Base-by-base conservation (phyloP, 2,329 filamentous ascomycete genomes). In the Ceratocystis cubensis region DNA sequence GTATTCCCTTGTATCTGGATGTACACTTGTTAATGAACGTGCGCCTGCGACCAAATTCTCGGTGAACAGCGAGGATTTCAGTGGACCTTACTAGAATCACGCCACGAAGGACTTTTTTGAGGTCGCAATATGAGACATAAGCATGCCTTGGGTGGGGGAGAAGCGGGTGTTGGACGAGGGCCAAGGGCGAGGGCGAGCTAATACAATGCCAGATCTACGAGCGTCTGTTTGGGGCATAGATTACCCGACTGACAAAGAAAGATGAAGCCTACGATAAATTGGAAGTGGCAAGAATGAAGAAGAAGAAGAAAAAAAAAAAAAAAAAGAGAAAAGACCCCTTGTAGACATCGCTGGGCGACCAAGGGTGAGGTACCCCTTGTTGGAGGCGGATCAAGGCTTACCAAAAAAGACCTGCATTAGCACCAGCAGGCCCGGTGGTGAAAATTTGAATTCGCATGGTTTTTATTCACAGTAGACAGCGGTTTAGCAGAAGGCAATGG, bases 21-120 rank as follows among this genome's bases (percentile, higher is more conserved):
- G 17, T 50, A 50, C n/a, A 22, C 3, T 6, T 50, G 48, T 25
- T 2, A 15, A 25, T 53, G 56, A n/a, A 59, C 56, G 56, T 37
- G 56, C 56, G 33, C 56, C 30, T 33, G 25, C 15, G 28, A n/a
- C 56, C 56, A 59, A n/a, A 59, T 59, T 59, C 56, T 59, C 56
- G 56, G 56, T 59, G 56, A 59, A 15, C 13, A 59, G 28, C 56
- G 28, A 30, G 28, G 56, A 59, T 59, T 37, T 59, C 28, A 59
- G 15, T 59, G 56, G 56, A n/a, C 10, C 25, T 59, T 59, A 59
- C 56, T 59, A 59, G 56, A 59, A 59, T 28, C 56, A 59, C 56
- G 56, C 56, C 56, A n/a, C 33, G 56, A 17, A 6, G 15, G 53
- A 30, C 13, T 57, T 30, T 28, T 10, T 15, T 59, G 22, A 25